Evolutionary conservation across 768 basidiomycete species (phyloP), one percentile per base, ranked within the genome.

Genomic region (Kondoa subrosea): DNA sequence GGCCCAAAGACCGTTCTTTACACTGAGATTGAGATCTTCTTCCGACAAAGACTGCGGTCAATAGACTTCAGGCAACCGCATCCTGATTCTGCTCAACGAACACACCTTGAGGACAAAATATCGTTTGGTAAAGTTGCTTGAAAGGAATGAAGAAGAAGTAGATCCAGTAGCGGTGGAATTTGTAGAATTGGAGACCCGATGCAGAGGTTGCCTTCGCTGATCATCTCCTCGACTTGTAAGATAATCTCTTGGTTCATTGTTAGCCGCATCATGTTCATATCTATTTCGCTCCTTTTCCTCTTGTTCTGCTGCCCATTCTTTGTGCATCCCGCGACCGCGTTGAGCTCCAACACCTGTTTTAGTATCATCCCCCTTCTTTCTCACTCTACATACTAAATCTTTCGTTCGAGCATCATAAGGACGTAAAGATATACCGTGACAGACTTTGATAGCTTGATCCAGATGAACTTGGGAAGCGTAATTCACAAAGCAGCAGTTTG

Each of bases 301-400:
- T 73, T 82, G 81, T 31, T 87, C 84, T 74, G 81, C 84, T n/a
- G 90, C 78, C 84, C 89, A 91, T n/a, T 81, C 81, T 32, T 79
- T 80, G 75, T 97, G 93, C 76, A 96, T 81, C 1, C 89, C 89
- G 2, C 71, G 83, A 0, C 90, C 89, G 27, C 93, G 80, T 78
- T 96, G 93, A 3, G 83, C 89, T 2, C 92, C 91, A 0, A 97
- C 91, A 0, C 93, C 93, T 0, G 90, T 86, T 69, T 83, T 85
- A 56, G 58, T 27, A 59, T 25, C 58, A 59, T 59, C 58, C 25
- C 58, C 58, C 29, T 59, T 59, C 58, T 59, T 59, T 27, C 58
- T 12, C 58, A 59, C 58, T 31, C 58, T 12, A 27, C 58, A 25
- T 14, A 25, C 58, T 25, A 31, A 25, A 14, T 59, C 58, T 31